Base-by-base conservation (phyloP, 1,284 basidiomycete genomes). In the Heterobasidion occidentale region DNA sequence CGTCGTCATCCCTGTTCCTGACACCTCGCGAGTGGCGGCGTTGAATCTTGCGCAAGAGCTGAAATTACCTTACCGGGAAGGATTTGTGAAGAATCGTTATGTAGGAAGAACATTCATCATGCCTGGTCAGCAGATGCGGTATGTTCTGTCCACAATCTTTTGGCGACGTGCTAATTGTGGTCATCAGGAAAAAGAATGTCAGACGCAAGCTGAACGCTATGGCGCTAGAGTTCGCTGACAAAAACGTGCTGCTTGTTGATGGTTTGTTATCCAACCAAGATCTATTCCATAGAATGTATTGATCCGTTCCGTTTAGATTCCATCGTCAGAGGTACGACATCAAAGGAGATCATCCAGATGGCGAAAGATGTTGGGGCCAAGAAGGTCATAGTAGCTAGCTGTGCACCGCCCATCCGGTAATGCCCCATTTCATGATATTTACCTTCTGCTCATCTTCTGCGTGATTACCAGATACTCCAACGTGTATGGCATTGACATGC, bases 401-500 rank as follows among this genome's bases (percentile, higher is more conserved):
- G 96, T 66, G 94, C 97, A 14, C 97, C 97, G 12, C 93, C 96
- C 2, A 98, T 99, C 67, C 81, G 93, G 80, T 90, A 60, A 38
- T 72, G 14, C 27, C 27, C 9, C 6, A 59, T 27, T 46, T 53
- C 17, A 51, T 53, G 59, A 17, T 17, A 15, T 46, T 51, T 27
- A 12, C 27, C 12, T 15, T 54, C 58, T 53, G 35, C 38, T 20
- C 52, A 53, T 17, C 54, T 42, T 45, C 38, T 57, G 60, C 19
- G 14, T 50, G n/a, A 12, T 42, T 8, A 3, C 2, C 53, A 92
- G 93, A 48, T 84, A 87, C 71, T 89, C 93, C 9, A 98, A 99
- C 68, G 97, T 99, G 7, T 99, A 99, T 73, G 97, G 97, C 36
- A 99, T 99, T 68, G 97, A 99, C 76, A 99, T 99, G 97, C 97